These are phyloP conservation scores for Trametes punicea DNA, from an alignment of 768 basidiomycete species.

Conservation along the genomic window DNA sequence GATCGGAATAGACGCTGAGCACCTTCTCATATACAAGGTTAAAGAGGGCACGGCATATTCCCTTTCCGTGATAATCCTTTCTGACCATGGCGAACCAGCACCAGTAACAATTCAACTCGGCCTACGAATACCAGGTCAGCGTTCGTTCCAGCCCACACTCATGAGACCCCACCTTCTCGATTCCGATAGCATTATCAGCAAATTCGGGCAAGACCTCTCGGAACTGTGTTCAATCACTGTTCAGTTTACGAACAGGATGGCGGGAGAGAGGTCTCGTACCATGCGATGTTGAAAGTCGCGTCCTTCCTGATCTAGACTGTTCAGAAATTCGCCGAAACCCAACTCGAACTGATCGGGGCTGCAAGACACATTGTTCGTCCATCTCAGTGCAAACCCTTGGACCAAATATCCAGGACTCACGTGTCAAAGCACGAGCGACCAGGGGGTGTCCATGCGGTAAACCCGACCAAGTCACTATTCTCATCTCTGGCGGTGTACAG, in stretches of 20 bases:
- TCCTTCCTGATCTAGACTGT: not conserved
- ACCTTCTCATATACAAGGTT: conserved; percentile 11
- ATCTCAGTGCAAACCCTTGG: not conserved
- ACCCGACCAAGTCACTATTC: conserved; percentile 12
- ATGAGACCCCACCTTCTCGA: not conserved
- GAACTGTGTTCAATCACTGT: not conserved
- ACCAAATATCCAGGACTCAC: not conserved
- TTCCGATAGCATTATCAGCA: not conserved
- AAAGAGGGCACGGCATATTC: conserved; percentile 13
- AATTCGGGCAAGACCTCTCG: not conserved
- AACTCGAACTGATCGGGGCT: not conserved
- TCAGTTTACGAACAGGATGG: no score
- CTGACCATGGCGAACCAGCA: conserved; percentile 18
- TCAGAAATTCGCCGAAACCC: not conserved
- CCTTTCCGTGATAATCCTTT: conserved; percentile 19
- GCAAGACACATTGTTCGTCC: not conserved
- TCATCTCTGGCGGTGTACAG: conserved; percentile 18
- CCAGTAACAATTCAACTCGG: conserved; percentile 13
- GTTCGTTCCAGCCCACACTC: not conserved
- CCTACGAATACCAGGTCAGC: not conserved
- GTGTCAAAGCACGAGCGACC: conserved; percentile 1
- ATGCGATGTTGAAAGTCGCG: not conserved
- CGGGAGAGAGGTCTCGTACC: no score
- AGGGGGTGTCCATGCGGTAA: conserved; percentile 13
- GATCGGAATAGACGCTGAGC: not conserved